Evolutionary conservation across 2,329 filamentous ascomycete genomes (phyloP).

Genomic region (Aspergillus glaucus): DNA sequence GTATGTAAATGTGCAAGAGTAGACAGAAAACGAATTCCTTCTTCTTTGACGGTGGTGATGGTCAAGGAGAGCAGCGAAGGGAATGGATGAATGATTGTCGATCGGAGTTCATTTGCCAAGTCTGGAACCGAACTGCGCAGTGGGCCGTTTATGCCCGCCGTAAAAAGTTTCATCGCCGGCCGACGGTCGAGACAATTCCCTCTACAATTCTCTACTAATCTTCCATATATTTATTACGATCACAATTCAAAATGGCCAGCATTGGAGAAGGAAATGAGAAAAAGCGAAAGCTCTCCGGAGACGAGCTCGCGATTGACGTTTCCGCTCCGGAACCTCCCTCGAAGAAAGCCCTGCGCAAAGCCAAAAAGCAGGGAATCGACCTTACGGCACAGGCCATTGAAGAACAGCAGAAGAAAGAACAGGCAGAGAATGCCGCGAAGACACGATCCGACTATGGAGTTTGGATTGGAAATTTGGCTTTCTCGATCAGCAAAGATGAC

Average conservation of each 20-base stretch:
- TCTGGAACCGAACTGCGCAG: slow-evolving; percentile 11
- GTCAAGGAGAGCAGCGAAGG: neutral
- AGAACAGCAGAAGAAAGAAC: slow-evolving; percentile 34
- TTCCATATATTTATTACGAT: neutral
- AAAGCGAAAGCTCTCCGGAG: slow-evolving; percentile 62
- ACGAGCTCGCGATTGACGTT: slow-evolving; percentile 83
- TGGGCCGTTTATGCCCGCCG: slow-evolving; percentile 21
- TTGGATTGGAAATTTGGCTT: slow-evolving; percentile 96
- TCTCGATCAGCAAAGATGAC: slow-evolving; percentile 66
- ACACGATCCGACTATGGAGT: slow-evolving; percentile 73
- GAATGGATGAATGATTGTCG: slow-evolving; percentile 1
- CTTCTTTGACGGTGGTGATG: neutral
- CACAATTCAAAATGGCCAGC: slow-evolving; percentile 22
- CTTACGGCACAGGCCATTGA: slow-evolving; percentile 16
- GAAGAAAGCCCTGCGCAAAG: slow-evolving; percentile 81
- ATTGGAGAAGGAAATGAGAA: slow-evolving; percentile 35
- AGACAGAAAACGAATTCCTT: neutral
- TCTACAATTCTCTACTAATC: neutral
- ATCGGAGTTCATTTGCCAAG: slow-evolving; percentile 17
- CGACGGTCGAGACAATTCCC: neutral
- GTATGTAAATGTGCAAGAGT: neutral
- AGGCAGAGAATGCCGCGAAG: slow-evolving; percentile 18
- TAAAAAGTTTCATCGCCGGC: slow-evolving; percentile 19
- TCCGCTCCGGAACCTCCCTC: slow-evolving; percentile 86
- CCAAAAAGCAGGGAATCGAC: slow-evolving; percentile 60